Percentiles rank a stretch among this genome's conserved stretches.
Evolutionary conservation across 108 stramenopile genomes (phyloP).

Genomic region (Nitzschia putrida): DNA sequence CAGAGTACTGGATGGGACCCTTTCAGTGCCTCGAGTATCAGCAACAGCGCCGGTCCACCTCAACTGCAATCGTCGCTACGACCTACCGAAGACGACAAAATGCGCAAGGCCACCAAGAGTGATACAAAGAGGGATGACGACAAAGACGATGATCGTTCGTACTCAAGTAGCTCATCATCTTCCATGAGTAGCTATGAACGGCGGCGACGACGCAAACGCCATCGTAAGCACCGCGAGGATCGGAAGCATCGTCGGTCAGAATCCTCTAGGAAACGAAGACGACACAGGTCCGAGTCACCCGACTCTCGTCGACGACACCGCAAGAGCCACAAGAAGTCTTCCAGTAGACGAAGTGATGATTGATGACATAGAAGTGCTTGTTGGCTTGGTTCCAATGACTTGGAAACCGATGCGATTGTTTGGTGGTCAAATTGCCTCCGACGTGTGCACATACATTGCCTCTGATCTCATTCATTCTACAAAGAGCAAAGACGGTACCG

Average conservation of each 20-base stretch:
- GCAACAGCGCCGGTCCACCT: constrained; percentile 10
- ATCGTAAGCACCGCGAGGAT: background rate
- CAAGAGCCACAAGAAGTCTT: no score
- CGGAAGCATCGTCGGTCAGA: background rate
- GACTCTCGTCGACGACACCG: no score
- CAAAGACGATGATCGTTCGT: background rate
- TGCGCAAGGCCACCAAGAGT: background rate
- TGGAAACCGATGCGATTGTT: no score
- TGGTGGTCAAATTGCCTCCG: no score
- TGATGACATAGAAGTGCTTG: no score
- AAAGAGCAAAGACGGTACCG: no score
- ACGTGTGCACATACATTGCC: no score
- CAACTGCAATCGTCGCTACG: background rate
- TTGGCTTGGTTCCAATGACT: no score
- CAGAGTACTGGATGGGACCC: constrained; percentile 81
- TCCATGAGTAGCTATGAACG: constrained; percentile 1
- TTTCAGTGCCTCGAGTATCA: constrained; percentile 34
- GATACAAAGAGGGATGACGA: constrained; percentile 3
- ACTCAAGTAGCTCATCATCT: constrained; percentile 5
- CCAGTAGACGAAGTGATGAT: no score
- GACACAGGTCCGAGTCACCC: background rate
- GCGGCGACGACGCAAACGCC: background rate
- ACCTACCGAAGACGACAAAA: background rate
- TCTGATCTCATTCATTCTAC: no score
- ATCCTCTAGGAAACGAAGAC: background rate